Percentiles rank a stretch among this genome's conserved stretches.
Conservation (phyloP, 1,139 yeast genomes). For the Yamadazyma atlantica region DNA sequence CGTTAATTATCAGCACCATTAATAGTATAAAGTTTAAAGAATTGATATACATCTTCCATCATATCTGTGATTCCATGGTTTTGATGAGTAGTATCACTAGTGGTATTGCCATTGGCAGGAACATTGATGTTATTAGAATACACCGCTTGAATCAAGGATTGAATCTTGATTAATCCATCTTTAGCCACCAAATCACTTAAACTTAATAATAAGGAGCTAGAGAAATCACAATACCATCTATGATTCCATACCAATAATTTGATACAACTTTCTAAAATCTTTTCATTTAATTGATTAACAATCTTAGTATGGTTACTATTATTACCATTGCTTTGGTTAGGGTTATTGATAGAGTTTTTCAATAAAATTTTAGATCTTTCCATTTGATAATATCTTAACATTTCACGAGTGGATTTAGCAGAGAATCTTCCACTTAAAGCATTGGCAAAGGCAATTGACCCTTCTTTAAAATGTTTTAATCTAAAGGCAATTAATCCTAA, state of each 20-base stretch:
- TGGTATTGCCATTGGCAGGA: slow-evolving; percentile 16
- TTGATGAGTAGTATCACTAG: slow-evolving; percentile 16
- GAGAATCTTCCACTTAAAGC: slow-evolving; percentile 77
- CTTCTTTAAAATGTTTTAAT: slow-evolving; percentile 76
- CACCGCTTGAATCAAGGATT: slow-evolving; percentile 72
- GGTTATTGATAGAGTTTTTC: slow-evolving; percentile 25
- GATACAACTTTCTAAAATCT: slow-evolving; percentile 68
- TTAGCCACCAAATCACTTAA: slow-evolving; percentile 64
- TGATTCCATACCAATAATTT: slow-evolving; percentile 91
- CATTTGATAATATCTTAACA: slow-evolving; percentile 64
- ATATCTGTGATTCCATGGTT: slow-evolving; percentile 58
- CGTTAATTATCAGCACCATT: slow-evolving; percentile 39
- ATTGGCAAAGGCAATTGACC: slow-evolving; percentile 79
- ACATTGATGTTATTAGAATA: slow-evolving; percentile 46
- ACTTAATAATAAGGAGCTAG: slow-evolving; percentile 60
- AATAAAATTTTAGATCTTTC: slow-evolving; percentile 38
- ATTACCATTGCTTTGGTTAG: slow-evolving; percentile 16
- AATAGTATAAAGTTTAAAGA: slow-evolving; percentile 47
- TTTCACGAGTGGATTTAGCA: slow-evolving; percentile 73
- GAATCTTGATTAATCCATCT: slow-evolving; percentile 77
- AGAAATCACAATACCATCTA: slow-evolving; percentile 93
- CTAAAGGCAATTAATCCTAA: slow-evolving; percentile 81
- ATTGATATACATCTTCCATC: slow-evolving; percentile 53
- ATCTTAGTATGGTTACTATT: slow-evolving; percentile 38
- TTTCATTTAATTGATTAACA: slow-evolving; percentile 53